Evolutionary conservation across 495 filamentous ascomycete genomes (phyloP).

Genomic region (Aspergillus carlsbadensis): DNA sequence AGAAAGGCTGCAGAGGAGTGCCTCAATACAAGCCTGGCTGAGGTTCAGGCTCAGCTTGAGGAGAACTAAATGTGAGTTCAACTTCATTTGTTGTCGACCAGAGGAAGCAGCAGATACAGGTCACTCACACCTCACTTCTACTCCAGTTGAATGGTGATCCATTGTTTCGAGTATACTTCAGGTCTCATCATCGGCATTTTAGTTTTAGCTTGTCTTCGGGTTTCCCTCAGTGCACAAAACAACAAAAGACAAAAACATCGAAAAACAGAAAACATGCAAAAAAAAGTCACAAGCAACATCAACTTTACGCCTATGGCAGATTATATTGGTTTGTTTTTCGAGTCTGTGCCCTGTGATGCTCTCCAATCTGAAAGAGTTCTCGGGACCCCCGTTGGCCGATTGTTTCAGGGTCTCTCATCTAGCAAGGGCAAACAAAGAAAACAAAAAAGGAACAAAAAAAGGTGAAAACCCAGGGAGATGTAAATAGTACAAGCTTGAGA

Average conservation of each 20-base stretch:
- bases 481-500: background rate
- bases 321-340: background rate
- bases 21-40: constrained; percentile 12
- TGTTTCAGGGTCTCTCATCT: too few relatives aligned
- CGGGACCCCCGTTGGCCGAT: too few relatives aligned
- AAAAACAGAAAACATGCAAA: constrained; percentile 1
- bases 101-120: too few relatives aligned
- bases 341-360: background rate
- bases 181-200: background rate
- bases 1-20: constrained; percentile 7
- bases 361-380: too few relatives aligned
- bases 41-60: constrained; percentile 14
- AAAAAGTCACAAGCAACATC: background rate
- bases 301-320: background rate
- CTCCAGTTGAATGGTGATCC: background rate
- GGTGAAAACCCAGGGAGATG: background rate
- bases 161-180: background rate
- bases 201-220: too few relatives aligned
- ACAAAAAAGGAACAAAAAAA: constrained; percentile 5
- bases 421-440: background rate
- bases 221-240: too few relatives aligned
- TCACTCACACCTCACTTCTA: background rate
- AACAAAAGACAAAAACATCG: background rate
- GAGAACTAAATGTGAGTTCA: constrained; percentile 12
- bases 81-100: background rate